Conservation (phyloP, 257 asterid species). For the Craterostigma plantagineum region DNA sequence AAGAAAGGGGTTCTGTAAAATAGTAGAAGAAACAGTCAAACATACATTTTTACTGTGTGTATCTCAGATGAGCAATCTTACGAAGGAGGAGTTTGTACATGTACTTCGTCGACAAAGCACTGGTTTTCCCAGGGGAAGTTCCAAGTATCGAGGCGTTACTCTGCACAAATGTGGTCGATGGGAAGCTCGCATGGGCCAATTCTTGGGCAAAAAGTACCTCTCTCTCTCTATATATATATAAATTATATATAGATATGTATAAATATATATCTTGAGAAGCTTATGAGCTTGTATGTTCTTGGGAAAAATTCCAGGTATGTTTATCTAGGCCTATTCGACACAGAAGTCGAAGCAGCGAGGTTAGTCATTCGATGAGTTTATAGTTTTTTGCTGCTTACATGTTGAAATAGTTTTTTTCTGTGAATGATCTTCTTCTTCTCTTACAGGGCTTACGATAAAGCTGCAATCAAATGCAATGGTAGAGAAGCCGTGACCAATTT, state of each 20-base stretch:
- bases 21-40: too few relatives aligned
- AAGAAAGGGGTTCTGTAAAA: too few relatives aligned
- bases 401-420: too few relatives aligned
- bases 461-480: conserved; percentile 44
- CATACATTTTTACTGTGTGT: too few relatives aligned
- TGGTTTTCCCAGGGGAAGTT: conserved; percentile 79
- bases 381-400: too few relatives aligned
- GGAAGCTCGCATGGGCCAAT: conserved; percentile 86
- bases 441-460: conserved; percentile 52
- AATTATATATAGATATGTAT: too few relatives aligned
- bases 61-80: conserved; percentile 48
- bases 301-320: conserved; percentile 30
- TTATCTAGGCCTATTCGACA: conserved; percentile 49
- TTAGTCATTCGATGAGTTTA: conserved; percentile 4
- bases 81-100: conserved; percentile 87
- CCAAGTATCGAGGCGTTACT: conserved; percentile 79
- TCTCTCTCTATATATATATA: too few relatives aligned
- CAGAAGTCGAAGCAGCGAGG: conserved; percentile 63
- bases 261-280: too few relatives aligned
- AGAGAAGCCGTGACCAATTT: conserved; percentile 41
- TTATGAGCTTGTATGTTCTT: too few relatives aligned
- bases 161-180: conserved; percentile 92
- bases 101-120: conserved; percentile 73
- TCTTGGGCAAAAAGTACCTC: conserved; percentile 61
- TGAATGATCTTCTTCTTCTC: not conserved